These are phyloP conservation scores for Microascus cirrosus DNA, from an alignment of 2,329 filamentous ascomycete genomes.

Conservation along the genomic window DNA sequence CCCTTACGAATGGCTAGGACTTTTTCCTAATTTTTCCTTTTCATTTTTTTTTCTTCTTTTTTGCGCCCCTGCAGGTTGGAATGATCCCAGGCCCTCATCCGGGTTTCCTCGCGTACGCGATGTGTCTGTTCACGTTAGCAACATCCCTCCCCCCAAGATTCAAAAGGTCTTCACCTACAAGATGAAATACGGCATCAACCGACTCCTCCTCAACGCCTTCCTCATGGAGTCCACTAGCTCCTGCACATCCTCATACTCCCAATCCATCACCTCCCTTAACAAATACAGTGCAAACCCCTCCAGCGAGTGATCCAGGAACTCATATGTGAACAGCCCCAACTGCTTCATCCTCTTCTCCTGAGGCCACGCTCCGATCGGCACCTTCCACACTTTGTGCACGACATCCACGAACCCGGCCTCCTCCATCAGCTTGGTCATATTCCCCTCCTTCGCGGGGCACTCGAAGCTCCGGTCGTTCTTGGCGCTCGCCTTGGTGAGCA, in stretches of 20 bases:
- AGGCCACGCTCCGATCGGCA: slow-evolving; percentile 35
- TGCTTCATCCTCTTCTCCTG: slow-evolving; percentile 30
- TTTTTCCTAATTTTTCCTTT: too few relatives aligned
- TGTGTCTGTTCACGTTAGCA: background rate
- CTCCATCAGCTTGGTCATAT: slow-evolving; percentile 12
- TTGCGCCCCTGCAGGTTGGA: background rate
- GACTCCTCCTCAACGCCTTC: background rate
- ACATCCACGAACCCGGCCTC: slow-evolving; percentile 28
- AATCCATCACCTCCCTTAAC: slow-evolving; percentile 15
- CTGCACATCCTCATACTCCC: slow-evolving; percentile 13
- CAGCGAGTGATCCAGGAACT: slow-evolving; percentile 15
- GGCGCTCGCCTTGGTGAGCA: slow-evolving; percentile 15
- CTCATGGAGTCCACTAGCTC: slow-evolving; percentile 13
- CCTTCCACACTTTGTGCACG: slow-evolving; percentile 22
- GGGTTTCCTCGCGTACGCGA: background rate
- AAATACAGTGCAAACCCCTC: slow-evolving; percentile 16
- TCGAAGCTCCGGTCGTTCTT: slow-evolving; percentile 15
- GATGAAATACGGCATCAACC: slow-evolving; percentile 3
- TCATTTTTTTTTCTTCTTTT: too few relatives aligned
- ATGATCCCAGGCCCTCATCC: background rate
- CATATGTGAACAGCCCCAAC: slow-evolving; percentile 21
- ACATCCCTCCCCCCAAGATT: background rate
- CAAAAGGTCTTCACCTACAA: background rate
- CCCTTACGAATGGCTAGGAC: too few relatives aligned
- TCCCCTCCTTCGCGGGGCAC: slow-evolving; percentile 8